phyloP scores from a whole-genome alignment of 306 rosid species.

The Malus fusca region DNA sequence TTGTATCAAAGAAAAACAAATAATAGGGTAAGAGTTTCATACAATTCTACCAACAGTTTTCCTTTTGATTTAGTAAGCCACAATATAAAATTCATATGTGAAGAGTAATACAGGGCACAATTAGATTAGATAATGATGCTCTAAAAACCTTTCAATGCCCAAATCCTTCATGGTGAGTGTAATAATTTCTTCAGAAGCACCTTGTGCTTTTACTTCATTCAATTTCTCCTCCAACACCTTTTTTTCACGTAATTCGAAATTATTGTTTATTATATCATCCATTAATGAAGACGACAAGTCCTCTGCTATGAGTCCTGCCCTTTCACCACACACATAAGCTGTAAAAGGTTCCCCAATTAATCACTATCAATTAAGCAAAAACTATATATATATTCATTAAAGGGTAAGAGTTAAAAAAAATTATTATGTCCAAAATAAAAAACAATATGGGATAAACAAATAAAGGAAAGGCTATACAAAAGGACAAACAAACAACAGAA shows the following conservation, averaged over 20 bases:
- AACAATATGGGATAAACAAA: too few relatives aligned
- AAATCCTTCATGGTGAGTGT: slow-evolving; percentile 17
- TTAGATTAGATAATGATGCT: neutral
- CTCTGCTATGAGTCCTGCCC: slow-evolving; percentile 12
- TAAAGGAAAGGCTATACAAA: neutral
- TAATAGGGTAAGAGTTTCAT: neutral
- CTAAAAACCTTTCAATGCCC: slow-evolving; percentile 32
- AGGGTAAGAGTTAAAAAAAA: too few relatives aligned
- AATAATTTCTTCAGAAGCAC: neutral
- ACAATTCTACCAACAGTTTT: too few relatives aligned
- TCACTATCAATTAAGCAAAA: too few relatives aligned
- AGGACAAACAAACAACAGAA: too few relatives aligned
- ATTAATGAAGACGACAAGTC: neutral
- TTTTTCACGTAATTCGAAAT: slow-evolving; percentile 20
- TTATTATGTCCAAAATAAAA: too few relatives aligned
- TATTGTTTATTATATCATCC: slow-evolving; percentile 1
- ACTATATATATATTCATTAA: too few relatives aligned
- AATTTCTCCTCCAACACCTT: slow-evolving; percentile 14
- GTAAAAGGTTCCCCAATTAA: neutral
- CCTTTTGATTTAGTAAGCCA: neutral
- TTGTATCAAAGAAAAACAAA: neutral
- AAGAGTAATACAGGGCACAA: neutral
- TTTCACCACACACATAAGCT: slow-evolving; percentile 29
- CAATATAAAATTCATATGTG: neutral
- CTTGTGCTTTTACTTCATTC: slow-evolving; percentile 4